Evolutionary conservation across 1,284 basidiomycete genomes (phyloP).

Genomic region (Cutaneotrichosporon dermatis): DNA sequence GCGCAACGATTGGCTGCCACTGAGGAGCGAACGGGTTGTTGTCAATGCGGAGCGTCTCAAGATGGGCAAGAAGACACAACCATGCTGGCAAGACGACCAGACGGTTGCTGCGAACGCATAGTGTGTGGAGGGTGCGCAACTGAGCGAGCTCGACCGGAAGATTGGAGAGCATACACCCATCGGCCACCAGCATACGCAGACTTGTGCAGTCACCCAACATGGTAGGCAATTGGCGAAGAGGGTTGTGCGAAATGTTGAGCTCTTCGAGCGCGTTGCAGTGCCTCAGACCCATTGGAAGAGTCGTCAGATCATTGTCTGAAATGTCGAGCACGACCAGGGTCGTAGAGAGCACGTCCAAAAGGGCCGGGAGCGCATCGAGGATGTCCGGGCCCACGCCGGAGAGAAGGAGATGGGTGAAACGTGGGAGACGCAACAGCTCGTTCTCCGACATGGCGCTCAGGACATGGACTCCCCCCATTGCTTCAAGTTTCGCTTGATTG

Average conservation of each 20-base stretch:
- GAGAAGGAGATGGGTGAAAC: constrained; percentile 82
- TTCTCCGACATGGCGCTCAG: constrained; percentile 20
- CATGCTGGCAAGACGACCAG: constrained; percentile 86
- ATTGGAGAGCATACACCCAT: constrained; percentile 72
- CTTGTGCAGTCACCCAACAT: constrained; percentile 71
- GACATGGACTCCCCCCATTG: constrained; percentile 37
- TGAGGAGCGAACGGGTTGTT: constrained; percentile 89
- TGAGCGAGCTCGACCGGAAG: constrained; percentile 66
- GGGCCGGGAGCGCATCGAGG: constrained; percentile 63
- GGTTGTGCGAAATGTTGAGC: constrained; percentile 87
- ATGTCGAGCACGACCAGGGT: constrained; percentile 85
- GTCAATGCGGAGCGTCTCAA: constrained; percentile 85
- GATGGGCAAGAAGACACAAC: constrained; percentile 74
- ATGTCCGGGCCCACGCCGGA: constrained; percentile 65
- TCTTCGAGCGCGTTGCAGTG: constrained; percentile 80
- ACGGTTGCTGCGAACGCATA: constrained; percentile 82
- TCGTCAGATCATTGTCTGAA: constrained; percentile 75
- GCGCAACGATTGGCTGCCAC: constrained; percentile 82
- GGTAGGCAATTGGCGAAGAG: constrained; percentile 72
- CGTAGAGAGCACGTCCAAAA: constrained; percentile 64
- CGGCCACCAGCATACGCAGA: constrained; percentile 82
- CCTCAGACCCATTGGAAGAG: constrained; percentile 72
- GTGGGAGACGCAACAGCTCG: constrained; percentile 51
- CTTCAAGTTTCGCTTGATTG: constrained; percentile 33
- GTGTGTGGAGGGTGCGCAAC: constrained; percentile 73